These are phyloP conservation scores for Globisporangium irregulare DNA, from an alignment of 352 stramenopile genomes.

Conservation along the genomic window DNA sequence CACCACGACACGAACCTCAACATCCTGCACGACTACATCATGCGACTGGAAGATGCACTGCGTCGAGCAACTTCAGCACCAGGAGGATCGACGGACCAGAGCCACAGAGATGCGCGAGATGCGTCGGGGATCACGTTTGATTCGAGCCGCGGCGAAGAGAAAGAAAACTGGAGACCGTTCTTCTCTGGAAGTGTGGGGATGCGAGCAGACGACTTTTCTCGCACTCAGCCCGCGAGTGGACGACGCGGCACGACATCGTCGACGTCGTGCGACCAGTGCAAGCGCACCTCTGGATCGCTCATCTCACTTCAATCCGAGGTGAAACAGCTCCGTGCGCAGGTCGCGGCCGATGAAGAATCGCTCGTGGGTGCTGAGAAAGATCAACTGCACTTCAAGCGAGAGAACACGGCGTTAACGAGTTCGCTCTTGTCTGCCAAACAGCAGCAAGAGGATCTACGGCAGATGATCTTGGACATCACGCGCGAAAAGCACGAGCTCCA, in stretches of 20 bases:
- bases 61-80: constrained; percentile 14
- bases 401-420: constrained; percentile 42
- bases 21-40: constrained; percentile 56
- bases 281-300: constrained; percentile 26
- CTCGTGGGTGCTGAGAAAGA: constrained; percentile 45
- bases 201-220: constrained; percentile 31
- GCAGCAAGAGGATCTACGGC: constrained; percentile 49
- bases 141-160: constrained; percentile 34
- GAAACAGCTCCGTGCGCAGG: constrained; percentile 42
- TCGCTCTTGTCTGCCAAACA: constrained; percentile 46
- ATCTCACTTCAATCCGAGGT: constrained; percentile 49
- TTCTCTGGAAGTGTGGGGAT: constrained; percentile 22
- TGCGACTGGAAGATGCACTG: constrained; percentile 42
- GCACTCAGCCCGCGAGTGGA: constrained; percentile 20
- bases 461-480: constrained; percentile 41
- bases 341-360: constrained; percentile 36
- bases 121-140: constrained; percentile 37
- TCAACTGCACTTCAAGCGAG: constrained; percentile 35
- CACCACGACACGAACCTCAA: constrained; percentile 54
- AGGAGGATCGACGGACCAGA: constrained; percentile 9
- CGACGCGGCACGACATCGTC: constrained; percentile 8
- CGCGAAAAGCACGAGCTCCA: constrained; percentile 56
- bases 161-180: constrained; percentile 24
- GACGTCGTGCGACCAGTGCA: constrained; percentile 37
- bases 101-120: constrained; percentile 19